Conservation (phyloP, 2,329 filamentous ascomycete genomes). For the Aspergillus novofumigatus region DNA sequence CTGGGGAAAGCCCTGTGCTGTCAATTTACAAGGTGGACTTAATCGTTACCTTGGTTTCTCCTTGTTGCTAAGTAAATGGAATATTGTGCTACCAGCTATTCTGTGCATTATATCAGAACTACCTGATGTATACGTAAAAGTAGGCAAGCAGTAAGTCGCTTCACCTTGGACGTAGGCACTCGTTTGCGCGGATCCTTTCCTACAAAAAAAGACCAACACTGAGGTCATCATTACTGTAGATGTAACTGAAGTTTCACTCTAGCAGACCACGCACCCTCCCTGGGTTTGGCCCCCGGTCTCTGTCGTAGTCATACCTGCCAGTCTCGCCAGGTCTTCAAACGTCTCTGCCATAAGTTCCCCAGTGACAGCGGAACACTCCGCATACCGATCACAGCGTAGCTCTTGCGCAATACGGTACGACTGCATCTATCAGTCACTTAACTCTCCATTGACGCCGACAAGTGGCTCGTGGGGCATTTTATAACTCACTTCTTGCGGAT, state of each 20-base stretch:
- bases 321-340: constrained; percentile 57
- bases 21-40: constrained; percentile 75
- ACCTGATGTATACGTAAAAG: constrained; percentile 3
- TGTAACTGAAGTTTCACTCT: not conserved
- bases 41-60: constrained; percentile 68
- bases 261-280: constrained; percentile 40
- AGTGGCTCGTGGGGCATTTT: constrained; percentile 12
- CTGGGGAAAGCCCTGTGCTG: constrained; percentile 97
- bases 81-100: constrained; percentile 30
- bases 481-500: constrained; percentile 38
- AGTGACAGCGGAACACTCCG: constrained; percentile 59
- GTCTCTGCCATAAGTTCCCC: constrained; percentile 58
- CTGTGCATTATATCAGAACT: constrained; percentile 14
- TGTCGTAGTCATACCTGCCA: constrained; percentile 56
- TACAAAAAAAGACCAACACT: no score
- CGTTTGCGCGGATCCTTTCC: not conserved
- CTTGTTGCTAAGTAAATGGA: constrained; percentile 35
- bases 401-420: constrained; percentile 57
- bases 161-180: not conserved
- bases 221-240: no score
- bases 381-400: constrained; percentile 59
- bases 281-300: constrained; percentile 48
- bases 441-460: not conserved
- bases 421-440: constrained; percentile 25
- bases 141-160: not conserved